Evolutionary conservation across 768 basidiomycete species (phyloP).

Genomic region (Suillus decipiens): DNA sequence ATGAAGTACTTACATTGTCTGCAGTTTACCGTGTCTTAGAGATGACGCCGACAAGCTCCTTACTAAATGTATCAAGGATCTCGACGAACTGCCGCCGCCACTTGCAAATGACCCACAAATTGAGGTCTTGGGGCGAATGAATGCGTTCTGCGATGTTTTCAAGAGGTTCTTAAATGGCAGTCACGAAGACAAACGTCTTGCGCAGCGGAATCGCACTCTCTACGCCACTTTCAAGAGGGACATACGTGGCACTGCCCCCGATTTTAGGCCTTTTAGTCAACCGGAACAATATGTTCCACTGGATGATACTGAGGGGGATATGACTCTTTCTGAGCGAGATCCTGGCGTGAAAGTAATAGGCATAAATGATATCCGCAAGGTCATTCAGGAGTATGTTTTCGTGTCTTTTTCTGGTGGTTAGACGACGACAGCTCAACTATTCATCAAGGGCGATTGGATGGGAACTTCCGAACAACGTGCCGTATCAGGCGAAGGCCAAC

Average conservation of each 20-base stretch:
- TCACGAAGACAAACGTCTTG: conserved; percentile 36
- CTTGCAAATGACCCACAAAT: conserved; percentile 42
- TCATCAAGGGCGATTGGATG: conserved; percentile 38
- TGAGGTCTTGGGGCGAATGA: conserved; percentile 47
- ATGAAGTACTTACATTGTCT: conserved; percentile 8
- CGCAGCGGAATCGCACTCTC: conserved; percentile 34
- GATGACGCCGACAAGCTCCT: conserved; percentile 44
- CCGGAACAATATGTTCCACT: conserved; percentile 16
- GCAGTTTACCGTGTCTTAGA: conserved; percentile 50
- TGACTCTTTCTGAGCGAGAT: background rate
- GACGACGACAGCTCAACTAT: conserved; percentile 9
- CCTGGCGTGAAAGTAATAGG: conserved; percentile 23
- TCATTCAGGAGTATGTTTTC: conserved; percentile 36
- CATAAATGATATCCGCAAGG: conserved; percentile 35
- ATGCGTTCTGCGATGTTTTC: conserved; percentile 45
- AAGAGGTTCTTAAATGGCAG: conserved; percentile 34
- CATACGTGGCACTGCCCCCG: conserved; percentile 41
- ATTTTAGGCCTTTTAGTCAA: conserved; percentile 38
- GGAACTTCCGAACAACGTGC: conserved; percentile 45
- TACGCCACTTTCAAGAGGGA: conserved; percentile 37
- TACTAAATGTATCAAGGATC: conserved; percentile 29
- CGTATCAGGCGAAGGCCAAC: conserved; percentile 40
- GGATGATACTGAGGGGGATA: conserved; percentile 16
- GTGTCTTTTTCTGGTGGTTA: background rate
- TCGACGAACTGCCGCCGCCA: conserved; percentile 43